phyloP scores from a whole-genome alignment of 257 asterid species.

The Gentiana straminea region DNA sequence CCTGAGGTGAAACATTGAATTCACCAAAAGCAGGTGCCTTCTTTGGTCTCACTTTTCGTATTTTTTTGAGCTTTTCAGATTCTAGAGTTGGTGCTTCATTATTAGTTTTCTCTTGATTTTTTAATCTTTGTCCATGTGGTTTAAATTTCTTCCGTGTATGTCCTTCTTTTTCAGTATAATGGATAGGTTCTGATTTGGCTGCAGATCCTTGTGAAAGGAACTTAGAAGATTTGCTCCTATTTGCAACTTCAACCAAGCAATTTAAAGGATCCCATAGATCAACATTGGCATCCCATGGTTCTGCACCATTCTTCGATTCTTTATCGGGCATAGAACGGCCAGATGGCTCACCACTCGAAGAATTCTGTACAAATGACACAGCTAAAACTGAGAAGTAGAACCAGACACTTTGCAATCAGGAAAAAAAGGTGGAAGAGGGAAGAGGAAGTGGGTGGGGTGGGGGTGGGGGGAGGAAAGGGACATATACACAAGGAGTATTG shows the following conservation, averaged over 20 bases:
- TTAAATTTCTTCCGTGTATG: constrained; percentile 42
- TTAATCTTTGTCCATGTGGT: constrained; percentile 47
- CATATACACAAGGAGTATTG: not conserved
- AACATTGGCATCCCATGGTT: constrained; percentile 57
- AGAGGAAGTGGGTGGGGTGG: too few relatives aligned
- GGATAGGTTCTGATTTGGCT: constrained; percentile 41
- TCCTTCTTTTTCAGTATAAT: constrained; percentile 41
- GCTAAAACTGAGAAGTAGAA: constrained; percentile 10
- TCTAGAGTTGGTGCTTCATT: constrained; percentile 38
- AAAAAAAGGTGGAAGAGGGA: not conserved
- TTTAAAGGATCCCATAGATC: constrained; percentile 87
- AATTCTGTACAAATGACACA: constrained; percentile 32
- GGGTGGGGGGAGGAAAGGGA: too few relatives aligned
- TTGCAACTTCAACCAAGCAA: constrained; percentile 90
- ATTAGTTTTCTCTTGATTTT: constrained; percentile 38
- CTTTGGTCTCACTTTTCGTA: constrained; percentile 48
- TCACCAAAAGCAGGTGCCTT: constrained; percentile 45
- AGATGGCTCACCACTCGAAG: constrained; percentile 51
- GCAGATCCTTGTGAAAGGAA: constrained; percentile 42
- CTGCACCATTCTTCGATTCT: constrained; percentile 36
- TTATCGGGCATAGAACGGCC: constrained; percentile 28
- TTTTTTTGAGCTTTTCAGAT: constrained; percentile 54
- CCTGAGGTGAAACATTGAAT: constrained; percentile 52
- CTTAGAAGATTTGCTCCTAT: constrained; percentile 67
- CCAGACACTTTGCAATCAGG: too few relatives aligned